Conservation (phyloP, 2,329 filamentous ascomycete species). For the Zasmidium cellare region DNA sequence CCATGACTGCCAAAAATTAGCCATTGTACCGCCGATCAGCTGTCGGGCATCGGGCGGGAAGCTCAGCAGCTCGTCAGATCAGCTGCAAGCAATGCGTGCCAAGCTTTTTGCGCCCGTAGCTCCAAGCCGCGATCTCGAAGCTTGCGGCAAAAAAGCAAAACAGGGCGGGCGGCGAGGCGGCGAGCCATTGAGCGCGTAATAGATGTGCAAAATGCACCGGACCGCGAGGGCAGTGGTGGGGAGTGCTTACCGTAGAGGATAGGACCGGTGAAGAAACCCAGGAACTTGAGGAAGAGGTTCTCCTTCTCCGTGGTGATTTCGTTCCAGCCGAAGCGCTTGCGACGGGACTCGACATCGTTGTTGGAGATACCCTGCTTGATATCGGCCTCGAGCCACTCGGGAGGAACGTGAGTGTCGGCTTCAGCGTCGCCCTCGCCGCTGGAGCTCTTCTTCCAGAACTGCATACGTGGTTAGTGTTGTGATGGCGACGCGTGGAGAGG, state of each 20-base stretch:
- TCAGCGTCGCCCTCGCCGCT: slow-evolving; percentile 34
- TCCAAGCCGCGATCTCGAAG: slow-evolving; percentile 19
- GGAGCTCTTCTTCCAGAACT: slow-evolving; percentile 53
- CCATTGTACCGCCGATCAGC: not conserved
- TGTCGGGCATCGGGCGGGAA: slow-evolving; percentile 1
- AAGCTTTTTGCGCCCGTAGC: slow-evolving; percentile 30
- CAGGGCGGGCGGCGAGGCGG: not conserved
- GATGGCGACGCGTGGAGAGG: not conserved
- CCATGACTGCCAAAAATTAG: slow-evolving; percentile 61
- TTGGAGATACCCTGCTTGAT: slow-evolving; percentile 63
- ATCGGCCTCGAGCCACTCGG: slow-evolving; percentile 70
- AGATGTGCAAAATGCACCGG: slow-evolving; percentile 6
- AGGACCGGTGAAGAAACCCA: slow-evolving; percentile 73
- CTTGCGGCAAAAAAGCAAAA: slow-evolving; percentile 23
- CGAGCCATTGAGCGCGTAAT: slow-evolving; percentile 25
- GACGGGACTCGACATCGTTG: slow-evolving; percentile 61
- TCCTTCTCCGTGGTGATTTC: slow-evolving; percentile 73
- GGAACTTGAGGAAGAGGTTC: slow-evolving; percentile 73
- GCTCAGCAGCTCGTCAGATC: not conserved
- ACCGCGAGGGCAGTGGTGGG: slow-evolving; percentile 11
- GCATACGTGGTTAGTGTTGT: slow-evolving; percentile 19
- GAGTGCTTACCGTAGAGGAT: slow-evolving; percentile 69
- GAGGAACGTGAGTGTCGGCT: slow-evolving; percentile 50
- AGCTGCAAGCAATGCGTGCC: slow-evolving; percentile 11
- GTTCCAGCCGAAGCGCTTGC: slow-evolving; percentile 69